Evolutionary conservation across 139 green algal species (phyloP).

Genomic region (Protoeuglena noctilucae): DNA sequence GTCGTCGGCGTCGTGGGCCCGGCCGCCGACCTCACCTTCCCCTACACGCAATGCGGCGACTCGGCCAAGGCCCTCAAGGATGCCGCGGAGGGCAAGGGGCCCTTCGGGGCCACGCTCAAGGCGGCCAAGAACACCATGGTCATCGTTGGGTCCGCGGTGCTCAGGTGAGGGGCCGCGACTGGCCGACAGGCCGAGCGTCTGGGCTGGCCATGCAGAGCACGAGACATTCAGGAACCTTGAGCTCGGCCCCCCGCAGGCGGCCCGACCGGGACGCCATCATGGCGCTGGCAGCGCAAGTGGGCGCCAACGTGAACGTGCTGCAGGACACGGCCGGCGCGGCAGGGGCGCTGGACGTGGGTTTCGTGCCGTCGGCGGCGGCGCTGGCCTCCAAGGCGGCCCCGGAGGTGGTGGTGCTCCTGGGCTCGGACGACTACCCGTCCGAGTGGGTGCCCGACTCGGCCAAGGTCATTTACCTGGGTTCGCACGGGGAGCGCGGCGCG

Average conservation of each 20-base stretch:
- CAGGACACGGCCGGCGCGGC: slow-evolving; percentile 75
- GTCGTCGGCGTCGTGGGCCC: slow-evolving; percentile 39
- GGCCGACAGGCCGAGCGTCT: too few species aligned
- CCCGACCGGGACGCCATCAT: slow-evolving; percentile 1
- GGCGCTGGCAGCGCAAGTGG: neutral
- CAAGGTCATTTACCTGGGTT: slow-evolving; percentile 93
- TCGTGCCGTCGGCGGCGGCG: slow-evolving; percentile 47
- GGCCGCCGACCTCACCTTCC: slow-evolving; percentile 81
- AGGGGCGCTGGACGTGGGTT: slow-evolving; percentile 86
- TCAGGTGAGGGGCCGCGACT: too few species aligned
- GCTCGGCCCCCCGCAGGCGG: too few species aligned
- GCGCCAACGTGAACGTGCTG: slow-evolving; percentile 74
- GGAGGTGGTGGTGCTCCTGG: slow-evolving; percentile 89
- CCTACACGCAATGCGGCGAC: slow-evolving; percentile 64
- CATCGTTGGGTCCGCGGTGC: slow-evolving; percentile 74
- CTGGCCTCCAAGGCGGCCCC: slow-evolving; percentile 12
- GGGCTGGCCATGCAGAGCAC: too few species aligned
- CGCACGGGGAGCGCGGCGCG: slow-evolving; percentile 86
- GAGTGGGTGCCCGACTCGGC: slow-evolving; percentile 59
- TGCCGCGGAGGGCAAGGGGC: slow-evolving; percentile 24
- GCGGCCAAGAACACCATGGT: slow-evolving; percentile 56
- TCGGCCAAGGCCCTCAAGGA: slow-evolving; percentile 39
- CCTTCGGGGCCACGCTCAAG: slow-evolving; percentile 53
- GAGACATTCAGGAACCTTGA: too few species aligned
- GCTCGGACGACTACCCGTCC: slow-evolving; percentile 65